These are phyloP conservation scores for Cercospora canescens DNA, from an alignment of 2,329 filamentous ascomycete species.

Conservation along the genomic window DNA sequence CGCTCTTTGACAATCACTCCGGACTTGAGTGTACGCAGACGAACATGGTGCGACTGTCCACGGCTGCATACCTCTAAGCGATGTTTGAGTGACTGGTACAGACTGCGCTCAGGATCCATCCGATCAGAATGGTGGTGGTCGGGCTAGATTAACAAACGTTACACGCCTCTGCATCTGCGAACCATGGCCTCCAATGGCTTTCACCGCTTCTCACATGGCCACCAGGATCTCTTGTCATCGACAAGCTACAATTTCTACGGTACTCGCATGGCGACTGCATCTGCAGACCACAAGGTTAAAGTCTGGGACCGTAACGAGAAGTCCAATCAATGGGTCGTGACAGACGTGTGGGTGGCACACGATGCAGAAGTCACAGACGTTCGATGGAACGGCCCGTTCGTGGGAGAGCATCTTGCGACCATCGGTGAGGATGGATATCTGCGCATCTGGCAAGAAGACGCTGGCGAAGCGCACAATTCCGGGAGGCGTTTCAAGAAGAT, in stretches of 20 bases:
- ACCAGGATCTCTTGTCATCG: slow-evolving; percentile 78
- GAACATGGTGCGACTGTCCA: neutral
- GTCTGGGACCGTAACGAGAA: slow-evolving; percentile 81
- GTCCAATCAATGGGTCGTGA: slow-evolving; percentile 74
- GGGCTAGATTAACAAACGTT: slow-evolving; percentile 8
- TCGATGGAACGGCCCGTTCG: slow-evolving; percentile 89
- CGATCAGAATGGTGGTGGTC: slow-evolving; percentile 1
- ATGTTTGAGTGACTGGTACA: slow-evolving; percentile 11
- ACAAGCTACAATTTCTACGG: slow-evolving; percentile 91
- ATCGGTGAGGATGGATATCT: slow-evolving; percentile 88
- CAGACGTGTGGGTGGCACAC: slow-evolving; percentile 87
- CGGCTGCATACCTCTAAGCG: neutral
- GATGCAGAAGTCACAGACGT: slow-evolving; percentile 88
- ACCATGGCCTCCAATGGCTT: slow-evolving; percentile 38
- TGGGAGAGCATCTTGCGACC: slow-evolving; percentile 84
- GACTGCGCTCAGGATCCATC: neutral
- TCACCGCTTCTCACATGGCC: slow-evolving; percentile 68
- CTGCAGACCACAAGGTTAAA: slow-evolving; percentile 88
- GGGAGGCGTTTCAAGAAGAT: slow-evolving; percentile 79
- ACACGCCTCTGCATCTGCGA: slow-evolving; percentile 11
- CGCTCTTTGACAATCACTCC: neutral
- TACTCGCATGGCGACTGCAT: slow-evolving; percentile 86
- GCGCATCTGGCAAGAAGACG: slow-evolving; percentile 91
- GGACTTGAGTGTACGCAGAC: neutral
- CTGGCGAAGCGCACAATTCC: slow-evolving; percentile 69